Evolutionary conservation across 2,329 filamentous ascomycete species (phyloP), one percentile per base, ranked within the genome.

Genomic region (Sporothrix mexicana): DNA sequence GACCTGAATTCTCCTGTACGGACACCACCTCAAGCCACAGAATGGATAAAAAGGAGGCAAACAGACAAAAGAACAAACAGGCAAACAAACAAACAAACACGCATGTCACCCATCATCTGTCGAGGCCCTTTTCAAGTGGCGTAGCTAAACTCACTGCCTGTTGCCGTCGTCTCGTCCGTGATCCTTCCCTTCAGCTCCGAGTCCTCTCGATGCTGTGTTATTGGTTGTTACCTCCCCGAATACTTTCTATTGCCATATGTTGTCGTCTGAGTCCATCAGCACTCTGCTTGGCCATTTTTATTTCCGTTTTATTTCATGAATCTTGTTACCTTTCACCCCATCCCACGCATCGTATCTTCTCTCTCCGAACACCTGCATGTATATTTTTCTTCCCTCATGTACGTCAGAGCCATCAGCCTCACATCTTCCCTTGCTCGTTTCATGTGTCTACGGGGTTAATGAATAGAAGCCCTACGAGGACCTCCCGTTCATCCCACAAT

Each of bases 381-480:
- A 36, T 5, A 36, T 12, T 15, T 25, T 13, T 13, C 3, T 4
- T 30, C 30, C 23, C 12, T 15, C 30, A 30, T 30, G 13, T 57
- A 57, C 20, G n/a, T 66, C 41, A 17, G 23, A 57, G 4, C 12
- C n/a, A 43, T 66, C 41, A 17, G 61, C 41, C 41, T 47, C 61
- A 47, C 61, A 17, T 6, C 59, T 9, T 17, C 41, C 7, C 25
- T 62, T 13, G 25, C 47, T 45, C n/a, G 41, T 66, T 66, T 25
- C 61, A 47, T 66, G 61, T 66, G 41, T 41, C 59, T 13, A 47
- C n/a, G 20, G 61, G 41, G n/a, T 23, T 23, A 23, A 64, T 47
- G 8, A 66, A 47, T n/a, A 4, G 10, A 45, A 17, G 61, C 41
- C 61, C 41, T 47, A 15, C 61, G n/a, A 66, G 41, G 41, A 36